Conservation (phyloP, 129 eudicot genomes). For the Artemisia argyi region DNA sequence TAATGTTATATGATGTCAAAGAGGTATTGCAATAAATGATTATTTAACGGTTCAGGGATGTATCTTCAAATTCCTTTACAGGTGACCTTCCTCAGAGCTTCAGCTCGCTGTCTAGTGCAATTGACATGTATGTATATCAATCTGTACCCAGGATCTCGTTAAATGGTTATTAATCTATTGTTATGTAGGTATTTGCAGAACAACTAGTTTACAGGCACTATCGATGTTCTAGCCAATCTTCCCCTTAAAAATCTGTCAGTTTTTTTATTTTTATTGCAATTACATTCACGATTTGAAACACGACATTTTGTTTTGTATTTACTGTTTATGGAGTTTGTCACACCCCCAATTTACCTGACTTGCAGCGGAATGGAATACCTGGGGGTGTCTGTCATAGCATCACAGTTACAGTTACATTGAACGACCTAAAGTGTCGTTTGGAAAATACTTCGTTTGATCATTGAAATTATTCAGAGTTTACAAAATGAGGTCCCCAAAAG, state of each 20-base stretch:
- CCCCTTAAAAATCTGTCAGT: conserved; percentile 66
- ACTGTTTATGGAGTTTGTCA: no score
- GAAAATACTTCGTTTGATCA: no score
- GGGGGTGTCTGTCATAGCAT: no score
- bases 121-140: conserved; percentile 45
- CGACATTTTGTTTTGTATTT: conserved; percentile 2
- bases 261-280: neutral
- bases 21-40: neutral
- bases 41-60: conserved; percentile 50
- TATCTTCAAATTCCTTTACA: conserved; percentile 51
- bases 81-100: conserved; percentile 62
- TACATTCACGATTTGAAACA: no score
- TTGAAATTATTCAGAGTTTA: no score
- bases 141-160: conserved; percentile 3
- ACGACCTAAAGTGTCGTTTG: no score
- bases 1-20: neutral
- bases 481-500: no score
- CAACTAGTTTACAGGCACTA: conserved; percentile 58
- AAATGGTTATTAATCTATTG: conserved; percentile 17
- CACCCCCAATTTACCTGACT: no score
- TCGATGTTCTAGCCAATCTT: conserved; percentile 57
- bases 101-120: conserved; percentile 43
- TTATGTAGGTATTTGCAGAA: conserved; percentile 54
- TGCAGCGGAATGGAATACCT: no score
- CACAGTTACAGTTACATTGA: no score